Evolutionary conservation across 148 eudicot genomes (phyloP).

Genomic region (Talinum fruticosum): DNA sequence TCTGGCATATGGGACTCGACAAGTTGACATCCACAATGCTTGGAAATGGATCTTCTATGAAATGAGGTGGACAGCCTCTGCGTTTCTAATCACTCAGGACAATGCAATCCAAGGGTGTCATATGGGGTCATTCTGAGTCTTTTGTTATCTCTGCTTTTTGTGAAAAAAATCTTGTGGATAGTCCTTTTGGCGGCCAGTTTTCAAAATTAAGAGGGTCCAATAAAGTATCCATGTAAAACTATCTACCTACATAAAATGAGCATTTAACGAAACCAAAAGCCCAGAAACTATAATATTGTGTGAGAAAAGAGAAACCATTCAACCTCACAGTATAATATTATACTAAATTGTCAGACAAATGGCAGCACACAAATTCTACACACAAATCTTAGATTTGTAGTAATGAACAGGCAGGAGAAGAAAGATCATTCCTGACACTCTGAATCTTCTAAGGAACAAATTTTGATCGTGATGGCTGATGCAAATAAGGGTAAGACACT

Average conservation of each 20-base stretch:
- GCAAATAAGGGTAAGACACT: not conserved
- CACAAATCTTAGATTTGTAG: not conserved
- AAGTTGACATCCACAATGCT: not conserved
- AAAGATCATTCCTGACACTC: not conserved
- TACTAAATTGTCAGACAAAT: not conserved
- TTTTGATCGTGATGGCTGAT: not conserved
- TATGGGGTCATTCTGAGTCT: not conserved
- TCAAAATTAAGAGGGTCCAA: not conserved
- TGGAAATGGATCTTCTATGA: not conserved
- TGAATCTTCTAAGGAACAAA: not conserved
- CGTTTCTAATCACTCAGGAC: not conserved
- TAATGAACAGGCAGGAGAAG: not conserved
- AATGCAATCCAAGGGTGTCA: not conserved
- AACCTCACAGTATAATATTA: not conserved
- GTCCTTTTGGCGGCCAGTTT: not conserved
- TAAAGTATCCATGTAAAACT: not conserved
- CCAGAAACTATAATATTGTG: not conserved
- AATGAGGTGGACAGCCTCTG: not conserved
- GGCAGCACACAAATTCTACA: slow-evolving; percentile 2
- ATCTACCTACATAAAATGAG: not conserved
- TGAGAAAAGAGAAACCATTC: not conserved
- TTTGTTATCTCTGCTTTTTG: not conserved
- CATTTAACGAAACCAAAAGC: not conserved
- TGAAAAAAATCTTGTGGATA: not conserved
- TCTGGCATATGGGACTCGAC: not conserved